A percentile compares a stretch with the other conserved stretches of the same genome.
phyloP scores from a whole-genome alignment of 2,329 filamentous ascomycete species.

The Dactylellina haptotyla region DNA sequence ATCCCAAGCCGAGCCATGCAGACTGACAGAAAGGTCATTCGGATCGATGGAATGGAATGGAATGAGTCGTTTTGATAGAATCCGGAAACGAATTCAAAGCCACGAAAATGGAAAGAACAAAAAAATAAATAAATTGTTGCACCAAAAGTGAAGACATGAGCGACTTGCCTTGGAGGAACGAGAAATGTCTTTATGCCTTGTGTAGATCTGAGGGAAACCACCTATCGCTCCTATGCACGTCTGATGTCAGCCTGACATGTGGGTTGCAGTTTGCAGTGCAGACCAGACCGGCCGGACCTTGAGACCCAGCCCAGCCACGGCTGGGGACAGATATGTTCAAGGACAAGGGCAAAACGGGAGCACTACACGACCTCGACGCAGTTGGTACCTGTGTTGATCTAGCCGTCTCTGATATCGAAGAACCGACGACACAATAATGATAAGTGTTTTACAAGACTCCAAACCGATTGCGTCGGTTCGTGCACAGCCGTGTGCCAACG shows the following conservation, averaged over 20 bases:
- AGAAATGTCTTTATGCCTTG: constrained; percentile 1
- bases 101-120: neutral
- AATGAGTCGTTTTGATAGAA: constrained; percentile 20
- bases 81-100: constrained; percentile 25
- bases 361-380: constrained; percentile 31
- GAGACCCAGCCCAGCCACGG: constrained; percentile 14
- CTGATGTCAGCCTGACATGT: constrained; percentile 55
- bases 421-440: constrained; percentile 16
- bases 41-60: constrained; percentile 51
- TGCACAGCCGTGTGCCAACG: constrained; percentile 54
- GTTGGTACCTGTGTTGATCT: constrained; percentile 38
- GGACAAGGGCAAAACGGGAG: constrained; percentile 49
- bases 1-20: constrained; percentile 24
- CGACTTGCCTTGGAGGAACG: constrained; percentile 1
- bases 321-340: constrained; percentile 30
- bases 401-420: constrained; percentile 11
- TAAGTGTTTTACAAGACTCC: constrained; percentile 15
- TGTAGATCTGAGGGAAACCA: constrained; percentile 37
- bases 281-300: neutral
- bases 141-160: neutral
- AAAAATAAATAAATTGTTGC: neutral
- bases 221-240: constrained; percentile 38
- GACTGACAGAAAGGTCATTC: constrained; percentile 26
- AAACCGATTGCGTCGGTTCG: constrained; percentile 51
- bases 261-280: constrained; percentile 24